Conservation (phyloP, 495 filamentous ascomycete genomes). For the Articulospora tetracladia region DNA sequence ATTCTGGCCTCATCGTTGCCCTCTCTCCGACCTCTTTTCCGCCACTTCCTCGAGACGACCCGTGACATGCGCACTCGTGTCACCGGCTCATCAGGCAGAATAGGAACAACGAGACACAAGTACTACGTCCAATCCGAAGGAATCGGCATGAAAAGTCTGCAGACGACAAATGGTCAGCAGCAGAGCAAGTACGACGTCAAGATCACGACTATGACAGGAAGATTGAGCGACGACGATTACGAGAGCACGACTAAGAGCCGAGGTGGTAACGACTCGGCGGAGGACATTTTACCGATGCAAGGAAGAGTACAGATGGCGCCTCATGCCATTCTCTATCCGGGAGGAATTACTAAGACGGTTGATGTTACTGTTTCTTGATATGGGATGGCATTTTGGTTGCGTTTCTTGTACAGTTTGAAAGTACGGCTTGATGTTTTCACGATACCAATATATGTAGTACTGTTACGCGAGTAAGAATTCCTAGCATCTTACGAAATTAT, state of each 20-base stretch:
- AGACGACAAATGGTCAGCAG: not conserved
- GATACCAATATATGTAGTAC: not conserved
- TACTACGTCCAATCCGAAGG: conserved; percentile 10
- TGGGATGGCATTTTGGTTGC: not conserved
- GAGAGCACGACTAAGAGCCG: not conserved
- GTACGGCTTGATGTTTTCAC: not conserved
- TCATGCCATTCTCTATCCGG: not conserved
- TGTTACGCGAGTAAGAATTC: too few relatives aligned
- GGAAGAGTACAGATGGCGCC: not conserved
- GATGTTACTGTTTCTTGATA: conserved; percentile 2
- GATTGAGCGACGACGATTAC: conserved; percentile 1
- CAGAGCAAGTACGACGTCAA: conserved; percentile 5
- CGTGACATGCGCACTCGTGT: not conserved
- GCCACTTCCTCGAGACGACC: conserved; percentile 8
- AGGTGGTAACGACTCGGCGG: not conserved
- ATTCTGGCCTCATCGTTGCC: conserved; percentile 43
- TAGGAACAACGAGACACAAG: conserved; percentile 6
- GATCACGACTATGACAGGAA: conserved; percentile 2
- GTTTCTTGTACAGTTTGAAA: not conserved
- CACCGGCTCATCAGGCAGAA: not conserved
- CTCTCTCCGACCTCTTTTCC: conserved; percentile 39
- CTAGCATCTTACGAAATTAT: too few relatives aligned
- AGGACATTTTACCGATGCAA: conserved; percentile 16
- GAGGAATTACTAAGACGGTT: conserved; percentile 13
- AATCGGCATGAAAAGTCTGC: conserved; percentile 4